Evolutionary conservation across 352 stramenopile genomes (phyloP), one percentile per base, ranked within the genome.

Genomic region (Pythium phragmitis): DNA sequence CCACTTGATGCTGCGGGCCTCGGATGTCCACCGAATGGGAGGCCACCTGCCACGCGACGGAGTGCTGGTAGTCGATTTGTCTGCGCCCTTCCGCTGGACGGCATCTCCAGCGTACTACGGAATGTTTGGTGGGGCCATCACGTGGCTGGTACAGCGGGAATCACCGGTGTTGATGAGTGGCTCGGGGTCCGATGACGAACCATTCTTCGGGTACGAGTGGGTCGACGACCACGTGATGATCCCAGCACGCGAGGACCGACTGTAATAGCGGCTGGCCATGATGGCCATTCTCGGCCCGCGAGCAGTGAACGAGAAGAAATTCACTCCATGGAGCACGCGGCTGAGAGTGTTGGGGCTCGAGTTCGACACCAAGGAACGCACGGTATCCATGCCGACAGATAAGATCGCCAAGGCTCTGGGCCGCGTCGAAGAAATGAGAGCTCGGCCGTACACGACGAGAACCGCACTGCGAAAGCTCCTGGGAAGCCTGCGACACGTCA

Each of bases 161-260:
- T 60, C 50, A 7, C 60, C 51, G 7, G 42, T 41, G 2, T 37
- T n/a, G 0, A 9, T 67, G 12, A 13, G 43, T n/a, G 26, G 30
- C 0, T 21, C 28, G 16, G 19, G 26, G 3, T 4, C 3, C 0
- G 73, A 73, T 28, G n/a, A 45, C 0, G 52, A 68, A 6, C 36
- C 51, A 1, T 73, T 74, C 34, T 76, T 69, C 19, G 28, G 37
- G 0, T 79, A 67, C 36, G 68, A 72, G 16, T 79, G 68, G 72
- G 60, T 74, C 1, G 72, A 76, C 26, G 72, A 72, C 41, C 62
- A 76, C 33, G 56, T 74, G 16, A 12, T 76, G 16, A 48, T 79
- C 4, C 2, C 5, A 54, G 69, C 1, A 7, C 34, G 11, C 26
- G 5, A 12, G 34, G 34, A 39, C 7, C 34, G 34, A 13, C 34